phyloP scores from a whole-genome alignment of 331 rosid genomes.

The Malus hybrid region DNA sequence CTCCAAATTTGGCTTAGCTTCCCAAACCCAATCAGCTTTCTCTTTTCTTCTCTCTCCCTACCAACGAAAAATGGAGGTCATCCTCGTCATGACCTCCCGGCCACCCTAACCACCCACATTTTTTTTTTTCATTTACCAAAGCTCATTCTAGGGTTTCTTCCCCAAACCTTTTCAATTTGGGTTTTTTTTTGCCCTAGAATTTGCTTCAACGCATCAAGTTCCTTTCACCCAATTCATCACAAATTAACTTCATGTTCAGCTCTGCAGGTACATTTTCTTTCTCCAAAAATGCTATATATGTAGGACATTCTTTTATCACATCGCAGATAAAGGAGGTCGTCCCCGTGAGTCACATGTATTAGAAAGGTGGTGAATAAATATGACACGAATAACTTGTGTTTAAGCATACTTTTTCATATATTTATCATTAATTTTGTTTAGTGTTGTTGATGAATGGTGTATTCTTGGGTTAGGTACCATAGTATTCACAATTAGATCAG shows the following conservation, averaged over 20 bases:
- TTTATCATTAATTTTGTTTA: background rate
- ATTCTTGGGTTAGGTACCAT: conserved; percentile 20
- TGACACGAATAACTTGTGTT: background rate
- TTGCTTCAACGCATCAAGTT: conserved; percentile 7
- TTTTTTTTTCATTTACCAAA: background rate
- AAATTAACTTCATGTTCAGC: conserved; percentile 29
- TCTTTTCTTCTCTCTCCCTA: conserved; percentile 9
- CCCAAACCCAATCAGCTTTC: conserved; percentile 27
- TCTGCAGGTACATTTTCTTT: conserved; percentile 4
- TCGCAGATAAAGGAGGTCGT: no score
- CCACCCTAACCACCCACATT: conserved; percentile 14
- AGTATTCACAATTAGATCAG: conserved; percentile 18
- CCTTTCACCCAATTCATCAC: conserved; percentile 4
- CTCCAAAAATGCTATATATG: no score
- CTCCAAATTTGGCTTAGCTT: conserved; percentile 26
- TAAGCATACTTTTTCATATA: background rate
- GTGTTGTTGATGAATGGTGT: background rate
- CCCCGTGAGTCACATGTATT: no score
- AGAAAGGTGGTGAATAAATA: no score
- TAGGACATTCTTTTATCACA: no score
- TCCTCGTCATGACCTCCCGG: conserved; percentile 20
- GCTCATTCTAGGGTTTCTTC: conserved; percentile 46
- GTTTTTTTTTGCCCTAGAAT: conserved; percentile 40
- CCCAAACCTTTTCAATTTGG: conserved; percentile 14
- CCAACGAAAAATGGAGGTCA: conserved; percentile 33